Evolutionary conservation across 2,329 filamentous ascomycete genomes (phyloP).

Genomic region (Penicillium sp.): DNA sequence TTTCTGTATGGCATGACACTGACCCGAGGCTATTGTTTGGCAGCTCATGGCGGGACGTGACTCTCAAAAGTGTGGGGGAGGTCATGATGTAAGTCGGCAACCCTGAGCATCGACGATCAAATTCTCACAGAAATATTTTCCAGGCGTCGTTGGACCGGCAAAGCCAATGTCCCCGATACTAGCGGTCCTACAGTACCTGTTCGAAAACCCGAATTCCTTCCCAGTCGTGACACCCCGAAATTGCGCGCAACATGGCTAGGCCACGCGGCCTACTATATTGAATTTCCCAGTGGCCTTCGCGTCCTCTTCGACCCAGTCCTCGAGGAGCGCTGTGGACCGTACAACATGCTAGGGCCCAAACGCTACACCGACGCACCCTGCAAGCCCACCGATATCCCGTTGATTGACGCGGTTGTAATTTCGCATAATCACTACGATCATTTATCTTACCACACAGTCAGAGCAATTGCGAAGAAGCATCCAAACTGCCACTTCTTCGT

Average conservation of each 20-base stretch:
- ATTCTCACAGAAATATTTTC: neutral
- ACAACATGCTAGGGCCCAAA: slow-evolving; percentile 69
- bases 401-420: slow-evolving; percentile 62
- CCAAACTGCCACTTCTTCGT: slow-evolving; percentile 86
- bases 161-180: slow-evolving; percentile 59
- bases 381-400: slow-evolving; percentile 71
- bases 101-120: neutral
- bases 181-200: slow-evolving; percentile 66
- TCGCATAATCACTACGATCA: slow-evolving; percentile 95
- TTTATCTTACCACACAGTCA: slow-evolving; percentile 72
- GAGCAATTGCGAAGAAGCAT: slow-evolving; percentile 67
- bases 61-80: slow-evolving; percentile 9
- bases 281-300: slow-evolving; percentile 81
- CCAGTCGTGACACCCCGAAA: slow-evolving; percentile 56
- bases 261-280: slow-evolving; percentile 90
- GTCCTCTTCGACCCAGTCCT: slow-evolving; percentile 95
- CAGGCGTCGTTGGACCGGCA: slow-evolving; percentile 50
- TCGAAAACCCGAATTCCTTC: slow-evolving; percentile 65
- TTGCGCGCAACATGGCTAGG: slow-evolving; percentile 92
- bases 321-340: slow-evolving; percentile 78
- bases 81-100: slow-evolving; percentile 21
- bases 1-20: slow-evolving; percentile 5
- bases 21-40: slow-evolving; percentile 3
- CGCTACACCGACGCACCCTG: slow-evolving; percentile 78
- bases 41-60: slow-evolving; percentile 23